phyloP scores from a whole-genome alignment of 106 monocot genomes.

The Alisma plantagoaquatica region DNA sequence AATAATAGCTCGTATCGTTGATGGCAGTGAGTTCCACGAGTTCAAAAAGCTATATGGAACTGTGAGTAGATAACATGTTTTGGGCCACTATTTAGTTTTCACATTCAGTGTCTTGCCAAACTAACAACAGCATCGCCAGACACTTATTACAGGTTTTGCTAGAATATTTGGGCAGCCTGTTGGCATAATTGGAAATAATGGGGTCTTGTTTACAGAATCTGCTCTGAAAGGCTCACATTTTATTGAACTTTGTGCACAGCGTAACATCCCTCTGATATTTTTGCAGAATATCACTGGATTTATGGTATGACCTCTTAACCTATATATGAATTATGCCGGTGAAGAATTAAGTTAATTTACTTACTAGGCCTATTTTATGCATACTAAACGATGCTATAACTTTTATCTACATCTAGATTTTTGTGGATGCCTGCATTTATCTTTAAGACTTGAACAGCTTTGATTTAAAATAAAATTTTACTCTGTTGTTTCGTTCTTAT shows the following conservation, averaged over 20 bases:
- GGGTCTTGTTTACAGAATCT: slow-evolving; percentile 93
- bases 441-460: no score
- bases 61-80: no score
- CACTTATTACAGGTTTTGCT: slow-evolving; percentile 96
- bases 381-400: no score
- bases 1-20: slow-evolving; percentile 85
- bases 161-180: slow-evolving; percentile 92
- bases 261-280: slow-evolving; percentile 98
- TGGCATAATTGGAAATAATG: slow-evolving; percentile 97
- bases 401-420: no score
- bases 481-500: no score
- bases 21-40: slow-evolving; percentile 97
- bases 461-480: no score
- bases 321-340: no score
- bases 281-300: slow-evolving; percentile 98
- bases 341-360: no score
- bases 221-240: slow-evolving; percentile 94
- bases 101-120: no score
- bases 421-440: no score
- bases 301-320: slow-evolving; percentile 93
- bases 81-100: no score
- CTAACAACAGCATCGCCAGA: slow-evolving; percentile 43
- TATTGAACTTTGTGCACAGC: slow-evolving; percentile 91
- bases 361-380: no score
- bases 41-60: slow-evolving; percentile 98